These are phyloP conservation scores for Plasmodium cynomolgi DNA, from an alignment of 169 alveolate genomes.

Conservation along the genomic window DNA sequence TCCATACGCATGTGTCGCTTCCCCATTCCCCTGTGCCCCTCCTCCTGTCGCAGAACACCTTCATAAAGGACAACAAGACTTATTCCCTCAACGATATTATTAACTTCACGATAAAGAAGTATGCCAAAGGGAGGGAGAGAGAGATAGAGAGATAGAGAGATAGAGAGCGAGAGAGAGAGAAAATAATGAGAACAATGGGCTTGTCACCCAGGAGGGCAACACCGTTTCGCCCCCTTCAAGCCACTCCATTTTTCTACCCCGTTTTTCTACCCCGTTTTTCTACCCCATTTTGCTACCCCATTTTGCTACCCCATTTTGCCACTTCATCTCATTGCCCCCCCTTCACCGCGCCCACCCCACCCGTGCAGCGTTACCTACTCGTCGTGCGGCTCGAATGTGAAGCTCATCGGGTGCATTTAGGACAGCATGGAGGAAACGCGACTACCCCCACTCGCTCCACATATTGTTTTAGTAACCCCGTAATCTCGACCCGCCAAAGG, in stretches of 20 bases:
- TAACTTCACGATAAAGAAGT: conserved; percentile 36
- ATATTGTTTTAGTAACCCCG: not conserved
- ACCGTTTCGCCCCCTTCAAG: no score
- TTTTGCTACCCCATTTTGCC: not conserved
- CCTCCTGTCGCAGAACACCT: conserved; percentile 8
- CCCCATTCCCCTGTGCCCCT: not conserved
- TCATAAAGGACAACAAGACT: conserved; percentile 5
- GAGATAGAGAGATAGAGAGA: no score
- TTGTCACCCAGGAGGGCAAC: not conserved
- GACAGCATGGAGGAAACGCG: not conserved
- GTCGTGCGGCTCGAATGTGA: conserved; percentile 18
- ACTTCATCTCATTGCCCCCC: not conserved
- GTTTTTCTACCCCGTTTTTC: not conserved
- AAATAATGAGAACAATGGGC: not conserved
- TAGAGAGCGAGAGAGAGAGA: not conserved
- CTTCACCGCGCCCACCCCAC: not conserved
- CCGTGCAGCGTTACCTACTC: conserved; percentile 16
- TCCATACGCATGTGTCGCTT: not conserved
- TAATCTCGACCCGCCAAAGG: not conserved
- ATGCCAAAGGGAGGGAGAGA: not conserved
- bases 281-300: not conserved
- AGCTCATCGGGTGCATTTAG: conserved; percentile 36
- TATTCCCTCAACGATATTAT: conserved; percentile 33
- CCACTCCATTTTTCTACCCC: not conserved
- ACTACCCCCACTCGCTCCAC: not conserved